phyloP scores from a whole-genome alignment of 768 basidiomycete species.

The Gloeopeniophorella convolvens region DNA sequence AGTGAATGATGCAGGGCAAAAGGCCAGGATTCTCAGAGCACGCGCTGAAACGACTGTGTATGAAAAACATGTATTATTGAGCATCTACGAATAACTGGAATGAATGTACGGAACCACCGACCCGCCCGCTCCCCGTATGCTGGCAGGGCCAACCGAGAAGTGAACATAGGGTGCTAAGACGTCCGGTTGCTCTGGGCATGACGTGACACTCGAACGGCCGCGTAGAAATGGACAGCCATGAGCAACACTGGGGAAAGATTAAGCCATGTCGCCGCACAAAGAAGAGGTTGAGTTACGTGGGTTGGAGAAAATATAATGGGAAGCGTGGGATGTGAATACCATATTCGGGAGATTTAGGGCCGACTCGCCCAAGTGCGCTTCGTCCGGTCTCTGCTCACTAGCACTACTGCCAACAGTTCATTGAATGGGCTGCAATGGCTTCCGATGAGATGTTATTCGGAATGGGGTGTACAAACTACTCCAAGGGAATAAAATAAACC shows the following conservation, averaged over 20 bases:
- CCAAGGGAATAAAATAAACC: slow-evolving; percentile 10
- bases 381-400: no score
- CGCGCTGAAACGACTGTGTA: no score
- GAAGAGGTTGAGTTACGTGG: slow-evolving; percentile 10
- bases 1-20: slow-evolving; percentile 27
- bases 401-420: no score
- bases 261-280: slow-evolving; percentile 82
- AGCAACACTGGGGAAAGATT: slow-evolving; percentile 82
- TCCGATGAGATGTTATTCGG: background rate
- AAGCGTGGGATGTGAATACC: slow-evolving; percentile 1
- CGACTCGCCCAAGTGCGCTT: no score
- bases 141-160: slow-evolving; percentile 25
- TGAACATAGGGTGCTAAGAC: slow-evolving; percentile 74
- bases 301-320: background rate
- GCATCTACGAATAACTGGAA: background rate
- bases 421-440: no score
- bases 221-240: slow-evolving; percentile 56
- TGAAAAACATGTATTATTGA: no score
- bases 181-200: slow-evolving; percentile 68
- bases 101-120: slow-evolving; percentile 58
- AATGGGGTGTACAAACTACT: slow-evolving; percentile 11
- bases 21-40: no score
- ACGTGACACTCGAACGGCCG: slow-evolving; percentile 87
- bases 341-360: slow-evolving; percentile 4
- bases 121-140: slow-evolving; percentile 52